Conservation (phyloP, 768 basidiomycete genomes). For the Termitomyces sp. region DNA sequence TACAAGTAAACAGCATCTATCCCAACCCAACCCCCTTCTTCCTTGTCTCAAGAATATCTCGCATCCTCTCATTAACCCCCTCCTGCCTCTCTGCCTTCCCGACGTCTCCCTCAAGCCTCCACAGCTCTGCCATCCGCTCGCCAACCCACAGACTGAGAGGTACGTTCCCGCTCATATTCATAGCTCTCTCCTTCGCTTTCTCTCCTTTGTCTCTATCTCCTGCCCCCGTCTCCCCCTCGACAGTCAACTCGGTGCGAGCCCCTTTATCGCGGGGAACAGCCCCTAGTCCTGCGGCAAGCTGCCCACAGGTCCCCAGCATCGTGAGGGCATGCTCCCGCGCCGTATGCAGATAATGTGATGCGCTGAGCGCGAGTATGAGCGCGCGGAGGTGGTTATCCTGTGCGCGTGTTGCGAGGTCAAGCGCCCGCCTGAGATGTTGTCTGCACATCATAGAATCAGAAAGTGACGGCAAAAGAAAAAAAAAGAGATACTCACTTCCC, state of each 20-base stretch:
- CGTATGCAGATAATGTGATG: constrained; percentile 69
- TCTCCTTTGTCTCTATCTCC: background rate
- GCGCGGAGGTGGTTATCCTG: constrained; percentile 74
- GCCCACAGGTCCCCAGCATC: constrained; percentile 63
- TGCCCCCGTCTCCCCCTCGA: background rate
- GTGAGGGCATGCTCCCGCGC: constrained; percentile 60
- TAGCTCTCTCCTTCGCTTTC: too few relatives aligned
- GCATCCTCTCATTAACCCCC: constrained; percentile 29
- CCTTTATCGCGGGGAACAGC: constrained; percentile 21
- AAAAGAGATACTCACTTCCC: constrained; percentile 46
- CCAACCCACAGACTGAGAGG: constrained; percentile 50
- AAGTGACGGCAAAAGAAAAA: constrained; percentile 9
- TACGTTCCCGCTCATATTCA: background rate
- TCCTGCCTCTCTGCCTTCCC: constrained; percentile 40
- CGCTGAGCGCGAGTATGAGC: constrained; percentile 58
- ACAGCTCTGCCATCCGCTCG: constrained; percentile 59
- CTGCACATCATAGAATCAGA: constrained; percentile 24
- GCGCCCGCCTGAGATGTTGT: constrained; percentile 51
- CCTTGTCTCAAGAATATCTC: background rate
- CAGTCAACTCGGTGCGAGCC: background rate
- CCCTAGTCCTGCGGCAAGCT: constrained; percentile 67
- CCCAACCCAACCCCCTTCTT: background rate
- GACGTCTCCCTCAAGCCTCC: constrained; percentile 49
- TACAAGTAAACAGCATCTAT: background rate
- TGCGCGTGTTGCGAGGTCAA: constrained; percentile 49